Percentiles rank a stretch among this genome's conserved stretches.
Conservation (phyloP, 495 filamentous ascomycete genomes). For the Aspergillus taichungensis region DNA sequence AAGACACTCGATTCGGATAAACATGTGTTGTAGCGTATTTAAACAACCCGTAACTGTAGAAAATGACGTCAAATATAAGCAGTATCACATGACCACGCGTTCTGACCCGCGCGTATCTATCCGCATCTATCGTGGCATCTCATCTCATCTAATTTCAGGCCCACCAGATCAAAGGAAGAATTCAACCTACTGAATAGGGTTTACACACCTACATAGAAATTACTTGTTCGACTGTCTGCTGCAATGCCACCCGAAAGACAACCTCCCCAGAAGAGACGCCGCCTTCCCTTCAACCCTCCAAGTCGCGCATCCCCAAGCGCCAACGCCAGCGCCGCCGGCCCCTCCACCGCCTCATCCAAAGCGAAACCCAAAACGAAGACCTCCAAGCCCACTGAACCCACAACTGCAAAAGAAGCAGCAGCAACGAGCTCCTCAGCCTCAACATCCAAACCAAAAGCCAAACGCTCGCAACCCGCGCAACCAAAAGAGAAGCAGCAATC, state of each 20-base stretch:
- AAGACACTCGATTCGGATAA: no score
- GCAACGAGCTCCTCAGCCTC: constrained; percentile 1
- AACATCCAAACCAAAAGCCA: constrained; percentile 1
- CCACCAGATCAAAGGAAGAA: no score
- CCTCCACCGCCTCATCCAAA: constrained; percentile 10
- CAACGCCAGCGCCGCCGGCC: constrained; percentile 11
- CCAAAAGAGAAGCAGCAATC: no score
- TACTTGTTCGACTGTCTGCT: no score
- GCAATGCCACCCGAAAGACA: constrained; percentile 31
- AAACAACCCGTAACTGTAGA: neutral
- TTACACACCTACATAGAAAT: neutral
- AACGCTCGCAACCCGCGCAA: neutral
- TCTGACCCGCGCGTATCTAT: constrained; percentile 3
- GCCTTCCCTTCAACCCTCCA: constrained; percentile 44
- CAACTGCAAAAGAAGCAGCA: constrained; percentile 4
- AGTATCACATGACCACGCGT: constrained; percentile 32
- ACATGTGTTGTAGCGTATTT: neutral
- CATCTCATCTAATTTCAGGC: neutral
- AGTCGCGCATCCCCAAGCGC: constrained; percentile 23
- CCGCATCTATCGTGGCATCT: neutral
- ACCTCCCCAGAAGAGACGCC: constrained; percentile 32
- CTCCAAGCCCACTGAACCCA: constrained; percentile 9
- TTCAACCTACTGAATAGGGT: neutral
- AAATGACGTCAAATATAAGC: no score
- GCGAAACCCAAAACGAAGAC: constrained; percentile 9